These are phyloP conservation scores for Suillus fuscotomentosus DNA, from an alignment of 768 basidiomycete species.

Conservation along the genomic window DNA sequence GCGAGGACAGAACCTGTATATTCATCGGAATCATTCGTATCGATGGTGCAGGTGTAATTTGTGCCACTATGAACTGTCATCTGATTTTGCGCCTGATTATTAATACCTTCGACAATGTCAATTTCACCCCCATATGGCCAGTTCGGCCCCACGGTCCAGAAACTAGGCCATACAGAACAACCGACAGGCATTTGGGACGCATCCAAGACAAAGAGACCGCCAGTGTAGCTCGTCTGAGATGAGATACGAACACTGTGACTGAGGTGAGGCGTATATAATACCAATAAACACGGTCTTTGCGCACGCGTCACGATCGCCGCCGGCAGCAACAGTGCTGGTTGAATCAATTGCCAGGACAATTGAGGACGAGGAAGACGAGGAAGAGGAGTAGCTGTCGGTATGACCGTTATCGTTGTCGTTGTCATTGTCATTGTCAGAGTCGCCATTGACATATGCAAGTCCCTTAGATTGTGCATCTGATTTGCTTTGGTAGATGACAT, in stretches of 20 bases:
- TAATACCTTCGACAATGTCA: constrained; percentile 75
- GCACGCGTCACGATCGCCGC: constrained; percentile 55
- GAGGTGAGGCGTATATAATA: constrained; percentile 1
- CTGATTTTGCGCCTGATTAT: constrained; percentile 55
- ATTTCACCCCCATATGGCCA: constrained; percentile 64
- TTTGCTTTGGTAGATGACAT: constrained; percentile 56
- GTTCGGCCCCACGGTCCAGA: constrained; percentile 48
- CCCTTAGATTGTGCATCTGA: constrained; percentile 47
- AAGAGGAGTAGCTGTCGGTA: neutral
- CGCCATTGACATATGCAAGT: constrained; percentile 57
- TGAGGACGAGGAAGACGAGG: constrained; percentile 19
- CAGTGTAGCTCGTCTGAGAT: constrained; percentile 56
- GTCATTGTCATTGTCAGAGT: constrained; percentile 35
- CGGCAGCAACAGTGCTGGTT: constrained; percentile 43
- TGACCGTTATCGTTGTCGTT: neutral
- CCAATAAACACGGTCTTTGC: constrained; percentile 9
- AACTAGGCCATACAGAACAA: constrained; percentile 64
- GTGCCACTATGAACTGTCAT: constrained; percentile 64
- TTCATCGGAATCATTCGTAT: constrained; percentile 1
- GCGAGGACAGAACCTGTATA: constrained; percentile 23
- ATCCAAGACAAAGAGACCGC: constrained; percentile 75
- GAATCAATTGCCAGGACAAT: constrained; percentile 65
- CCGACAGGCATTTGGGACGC: constrained; percentile 70
- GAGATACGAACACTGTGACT: constrained; percentile 60
- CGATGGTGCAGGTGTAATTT: constrained; percentile 36